Base-by-base conservation (phyloP, 352 stramenopile species). In the Phytopythium helicoides region DNA sequence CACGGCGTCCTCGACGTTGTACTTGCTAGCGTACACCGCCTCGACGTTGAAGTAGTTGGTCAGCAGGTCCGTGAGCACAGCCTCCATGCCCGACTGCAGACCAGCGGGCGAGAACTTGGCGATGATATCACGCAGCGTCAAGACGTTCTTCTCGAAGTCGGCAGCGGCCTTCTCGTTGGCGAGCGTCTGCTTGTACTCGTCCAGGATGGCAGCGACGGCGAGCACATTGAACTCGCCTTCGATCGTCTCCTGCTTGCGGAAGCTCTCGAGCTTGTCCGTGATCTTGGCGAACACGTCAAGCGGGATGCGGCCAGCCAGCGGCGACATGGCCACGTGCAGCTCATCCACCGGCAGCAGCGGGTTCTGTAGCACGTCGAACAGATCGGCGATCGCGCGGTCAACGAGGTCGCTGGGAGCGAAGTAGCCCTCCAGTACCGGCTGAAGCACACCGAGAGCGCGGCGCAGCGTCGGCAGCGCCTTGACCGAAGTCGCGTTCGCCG, bases 241-340 rank as follows among this genome's bases (percentile, higher is more conserved):
- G 36, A 68, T 56, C 23, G 62, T 21, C 40, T 83, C 61, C 33
- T 73, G 60, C 31, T 74, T 74, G 46, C 83, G 82, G 59, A 92
- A 93, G 28, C 65, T 68, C 61, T 92, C 68, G 37, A 91, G 73
- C 68, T 87, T 79, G 66, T 89, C 77, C 21, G 74, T 88, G 52
- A 99, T 92, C 47, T 89, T 73, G 21, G 88, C 80, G 56, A 97
- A 97, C 37, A 99, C 78, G 16, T 87, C 64, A 1, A 87, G 81
- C 36, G 98, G 93, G 55, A 99, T 98, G 54, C 96, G 86, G n/a
- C 96, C 94, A 37, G 91, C 96, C 7, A 99, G 82, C 8, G 98
- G 91, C 28, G 97, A 98, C 56, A 99, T 84, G 23, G 95, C 88
- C 62, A 98, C 97, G 66, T 99, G 96, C 53, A 99, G 91, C 84